Base-by-base conservation (phyloP, 139 green algal genomes). In the Axilococcus clingmanii region DNA sequence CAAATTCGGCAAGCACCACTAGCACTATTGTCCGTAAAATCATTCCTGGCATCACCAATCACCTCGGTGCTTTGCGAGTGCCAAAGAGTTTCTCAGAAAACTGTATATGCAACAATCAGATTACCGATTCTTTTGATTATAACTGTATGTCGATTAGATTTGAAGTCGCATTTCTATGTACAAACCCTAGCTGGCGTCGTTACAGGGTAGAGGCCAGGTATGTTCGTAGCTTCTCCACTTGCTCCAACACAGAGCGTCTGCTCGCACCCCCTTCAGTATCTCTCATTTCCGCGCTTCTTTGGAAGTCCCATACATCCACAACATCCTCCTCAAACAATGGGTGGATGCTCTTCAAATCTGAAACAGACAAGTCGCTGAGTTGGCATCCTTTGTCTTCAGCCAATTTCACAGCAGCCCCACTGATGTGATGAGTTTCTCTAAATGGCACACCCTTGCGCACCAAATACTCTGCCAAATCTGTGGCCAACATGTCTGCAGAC, bases 381-480 rank as follows among this genome's bases (percentile, higher is more conserved):
- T 65, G 31, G 57, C 71, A 82, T 15, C 69, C 68, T 3, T 67
- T 64, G 59, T 93, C 80, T 70, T 96, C 89, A 1, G 88, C 83
- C 69, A 97, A 71, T 69, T 91, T 91, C 20, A 97, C 89, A 7
- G 84, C 86, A 0, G 84, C 81, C 7, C 87, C 89, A 42, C 67
- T 78, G 60, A 95, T 86, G 77, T 97, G 87, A 59, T 97, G 89
- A 14, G 89, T 97, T 61, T 97, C 89, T 16, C 89, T 66, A 66
- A 94, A 95, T 7, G 84, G 84, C 44, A 93, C 66, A n/a, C 80
- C 85, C 75, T 97, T 97, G 65, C 94, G 81, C 28, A 99, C 93
- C 4, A 99, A 84, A 78, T 99, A 99, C 79, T 99, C 93, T 7
- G 93, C 93, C 41, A 99, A 71, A 54, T 96, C 92, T 11, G 93